Evolutionary conservation across 176 grass and related monocot species (phyloP), one percentile per base, ranked within the genome.

Genomic region (Calamus simplicifolius): DNA sequence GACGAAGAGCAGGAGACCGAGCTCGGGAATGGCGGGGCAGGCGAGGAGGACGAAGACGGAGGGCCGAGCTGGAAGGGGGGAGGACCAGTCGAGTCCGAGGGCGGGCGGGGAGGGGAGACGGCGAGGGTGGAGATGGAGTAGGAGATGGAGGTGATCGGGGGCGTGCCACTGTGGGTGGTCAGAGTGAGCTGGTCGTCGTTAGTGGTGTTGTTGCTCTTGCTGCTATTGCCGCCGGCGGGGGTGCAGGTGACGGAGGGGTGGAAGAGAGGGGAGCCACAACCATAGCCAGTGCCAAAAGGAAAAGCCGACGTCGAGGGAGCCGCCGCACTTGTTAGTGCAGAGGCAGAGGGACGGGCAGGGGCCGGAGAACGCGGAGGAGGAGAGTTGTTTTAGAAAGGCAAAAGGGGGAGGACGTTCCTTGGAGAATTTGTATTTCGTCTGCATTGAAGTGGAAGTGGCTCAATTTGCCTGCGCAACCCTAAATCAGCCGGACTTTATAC

Each of bases 61-160:
- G 49, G 63, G 28, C 25, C 16, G 25, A 19, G 29, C 16, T 49
- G 52, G 63, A 49, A 66, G 52, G 13, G 48, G 63, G 6, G 49
- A 4, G 63, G 63, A 53, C 63, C 63, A 66, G 49, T 66, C 63
- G 63, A 66, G 63, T 14, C 63, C 63, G 23, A 66, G 18, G 49
- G 6, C n/a, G 23, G 63, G 63, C 1, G 63, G 2, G 63, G 63
- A 25, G 63, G 63, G 5, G 6, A 8, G 63, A 66, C 13, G 63
- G 49, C 52, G 25, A 66, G 16, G 19, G 63, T 66, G 63, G 49
- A 53, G 63, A 25, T 29, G 50, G 63, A 66, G 50, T 66, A 66
- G 50, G 63, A 66, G 15, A 66, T 52, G 63, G 63, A 51, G 26
- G 63, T 52, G 63, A 66, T 66, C 16, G 63, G 63, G 26, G 52